Evolutionary conservation across 2,329 filamentous ascomycete genomes (phyloP), one percentile per base, ranked within the genome.

Genomic region (Sarocladium kiliense): DNA sequence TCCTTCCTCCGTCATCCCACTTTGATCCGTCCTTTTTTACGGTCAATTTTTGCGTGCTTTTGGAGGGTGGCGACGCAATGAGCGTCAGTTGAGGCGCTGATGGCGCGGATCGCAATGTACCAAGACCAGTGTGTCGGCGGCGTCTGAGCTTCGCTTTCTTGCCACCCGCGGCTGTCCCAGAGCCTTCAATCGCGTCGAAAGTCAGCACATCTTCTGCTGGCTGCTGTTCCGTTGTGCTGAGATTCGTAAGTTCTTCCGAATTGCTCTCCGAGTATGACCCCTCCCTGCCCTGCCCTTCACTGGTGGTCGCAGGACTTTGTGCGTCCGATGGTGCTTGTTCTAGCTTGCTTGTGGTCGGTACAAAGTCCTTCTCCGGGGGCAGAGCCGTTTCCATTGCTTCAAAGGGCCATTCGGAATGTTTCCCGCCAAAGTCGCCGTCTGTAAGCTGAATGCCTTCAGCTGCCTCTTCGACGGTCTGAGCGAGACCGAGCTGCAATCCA

Each of bases 1-100:
- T 62, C 11, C 66, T 30, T 12, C 50, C 21, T 39, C 37, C 23
- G 26, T 44, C 62, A 63, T 23, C 59, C 14, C 6, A 21, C 14
- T 58, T 51, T 57, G 59, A 16, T 12, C 58, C 59, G 42, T 41
- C 57, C 23, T 57, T 56, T 4, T 51, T 30, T 14, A 25, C 25
- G 11, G 54, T 34, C 41, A 26, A 23, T 9, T 39, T 26, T 12
- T 47, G 32, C 14, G 30, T 21, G 7, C 19, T 19, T 23, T 51
- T 51, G 4, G 47, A 51, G 9, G 47, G 47, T 16, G 47, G 47
- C 26, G 47, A 51, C 2, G 47, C 47, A 21, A 51, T 10, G 2
- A 51, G 19, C 30, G 47, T 51, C 30, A 51, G n/a, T 16, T 51
- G 47, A 12, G 47, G 47, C 12, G 47, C 47, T 23, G 47, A 51